Evolutionary conservation across 306 rosid species (phyloP).

Genomic region (Crataegus laevigata): DNA sequence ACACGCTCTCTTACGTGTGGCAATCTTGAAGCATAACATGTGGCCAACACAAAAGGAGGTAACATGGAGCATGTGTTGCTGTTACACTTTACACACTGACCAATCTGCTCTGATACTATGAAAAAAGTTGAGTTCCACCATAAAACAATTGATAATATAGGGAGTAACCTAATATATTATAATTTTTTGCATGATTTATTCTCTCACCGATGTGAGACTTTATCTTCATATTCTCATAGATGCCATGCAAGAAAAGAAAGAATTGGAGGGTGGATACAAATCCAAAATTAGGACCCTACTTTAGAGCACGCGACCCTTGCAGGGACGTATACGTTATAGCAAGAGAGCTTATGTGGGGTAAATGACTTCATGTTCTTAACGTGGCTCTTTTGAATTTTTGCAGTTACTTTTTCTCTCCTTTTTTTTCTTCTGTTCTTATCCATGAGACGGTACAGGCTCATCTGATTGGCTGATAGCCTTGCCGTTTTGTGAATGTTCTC

Average conservation of each 20-base stretch:
- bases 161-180: no score
- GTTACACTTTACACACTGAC: no score
- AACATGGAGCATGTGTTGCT: no score
- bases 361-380: constrained; percentile 5
- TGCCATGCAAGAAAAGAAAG: background rate
- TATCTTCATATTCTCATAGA: no score
- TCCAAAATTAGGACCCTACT: background rate
- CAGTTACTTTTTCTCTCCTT: background rate
- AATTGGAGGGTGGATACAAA: background rate
- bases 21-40: no score
- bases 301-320: constrained; percentile 5
- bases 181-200: no score
- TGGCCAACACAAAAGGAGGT: no score
- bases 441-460: background rate
- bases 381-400: constrained; percentile 4
- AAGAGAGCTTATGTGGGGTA: background rate
- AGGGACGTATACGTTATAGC: background rate
- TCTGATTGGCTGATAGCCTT: background rate
- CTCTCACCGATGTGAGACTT: no score
- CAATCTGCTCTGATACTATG: no score
- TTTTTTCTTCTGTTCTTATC: background rate
- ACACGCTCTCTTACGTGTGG: no score
- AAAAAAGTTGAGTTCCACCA: no score
- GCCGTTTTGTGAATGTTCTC: constrained; percentile 7
- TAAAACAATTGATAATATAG: no score